These are phyloP conservation scores for Lunularia cruciata DNA, from an alignment of 225 moss, liverwort and hornwort genomes.

Conservation along the genomic window DNA sequence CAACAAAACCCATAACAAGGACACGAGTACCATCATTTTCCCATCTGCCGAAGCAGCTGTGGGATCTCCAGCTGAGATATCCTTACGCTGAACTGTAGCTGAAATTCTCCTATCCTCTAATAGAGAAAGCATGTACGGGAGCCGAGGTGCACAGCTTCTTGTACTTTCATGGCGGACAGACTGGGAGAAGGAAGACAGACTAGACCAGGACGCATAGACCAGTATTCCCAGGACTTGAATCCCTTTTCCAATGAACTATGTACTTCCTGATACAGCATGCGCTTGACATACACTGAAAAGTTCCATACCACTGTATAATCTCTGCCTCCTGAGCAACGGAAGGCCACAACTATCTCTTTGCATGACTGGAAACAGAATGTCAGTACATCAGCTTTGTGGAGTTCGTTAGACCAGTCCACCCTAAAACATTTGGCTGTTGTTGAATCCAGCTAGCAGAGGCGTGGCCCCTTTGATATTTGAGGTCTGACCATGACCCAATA, in stretches of 20 bases:
- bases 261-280: not conserved
- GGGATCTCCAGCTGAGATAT: too few relatives aligned
- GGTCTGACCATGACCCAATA: not conserved
- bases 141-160: too few relatives aligned
- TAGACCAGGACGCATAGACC: not conserved
- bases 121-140: too few relatives aligned
- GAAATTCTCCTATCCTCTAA: too few relatives aligned
- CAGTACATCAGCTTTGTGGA: conserved; percentile 4
- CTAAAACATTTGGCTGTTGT: conserved; percentile 5
- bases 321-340: not conserved
- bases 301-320: not conserved
- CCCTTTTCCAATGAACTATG: not conserved
- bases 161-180: too few relatives aligned
- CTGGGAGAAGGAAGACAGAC: too few relatives aligned
- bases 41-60: too few relatives aligned
- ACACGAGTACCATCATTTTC: too few relatives aligned
- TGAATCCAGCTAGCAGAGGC: conserved; percentile 9
- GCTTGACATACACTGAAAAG: not conserved
- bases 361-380: conserved; percentile 5
- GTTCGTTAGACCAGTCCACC: not conserved
- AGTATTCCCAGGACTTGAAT: not conserved
- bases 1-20: too few relatives aligned
- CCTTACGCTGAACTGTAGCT: too few relatives aligned
- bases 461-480: not conserved
- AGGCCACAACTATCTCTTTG: conserved; percentile 7